phyloP scores from a whole-genome alignment of 2,329 filamentous ascomycete genomes.

The Pestalotiopsis sp. region DNA sequence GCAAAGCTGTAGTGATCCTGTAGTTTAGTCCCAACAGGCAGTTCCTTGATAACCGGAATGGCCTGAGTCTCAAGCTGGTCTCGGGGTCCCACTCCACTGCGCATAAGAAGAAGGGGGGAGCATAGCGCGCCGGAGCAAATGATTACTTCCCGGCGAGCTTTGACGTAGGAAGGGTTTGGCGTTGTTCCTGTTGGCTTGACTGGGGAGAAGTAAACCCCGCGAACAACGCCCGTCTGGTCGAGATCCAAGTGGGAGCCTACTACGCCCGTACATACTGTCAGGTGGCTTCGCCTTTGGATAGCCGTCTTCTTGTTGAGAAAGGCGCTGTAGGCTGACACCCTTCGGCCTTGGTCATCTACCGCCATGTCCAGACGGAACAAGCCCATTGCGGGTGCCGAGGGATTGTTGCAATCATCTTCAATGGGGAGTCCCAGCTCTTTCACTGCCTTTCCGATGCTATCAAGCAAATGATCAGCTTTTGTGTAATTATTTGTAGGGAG shows the following conservation, averaged over 20 bases:
- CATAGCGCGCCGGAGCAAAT: conserved; percentile 31
- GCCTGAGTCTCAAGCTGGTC: conserved; percentile 19
- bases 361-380: conserved; percentile 31
- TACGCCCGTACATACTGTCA: conserved; percentile 33
- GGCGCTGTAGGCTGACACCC: conserved; percentile 28
- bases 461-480: conserved; percentile 17
- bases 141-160: conserved; percentile 25
- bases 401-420: conserved; percentile 29
- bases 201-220: conserved; percentile 27
- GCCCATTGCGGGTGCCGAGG: conserved; percentile 28
- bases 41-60: conserved; percentile 26
- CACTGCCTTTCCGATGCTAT: conserved; percentile 12
- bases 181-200: conserved; percentile 26
- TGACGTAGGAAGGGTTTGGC: neutral
- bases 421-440: conserved; percentile 28
- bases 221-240: conserved; percentile 21
- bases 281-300: conserved; percentile 10
- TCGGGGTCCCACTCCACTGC: conserved; percentile 35
- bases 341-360: conserved; percentile 24
- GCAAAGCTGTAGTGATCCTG: conserved; percentile 31
- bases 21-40: conserved; percentile 30
- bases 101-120: conserved; percentile 33
- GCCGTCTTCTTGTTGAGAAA: conserved; percentile 28
- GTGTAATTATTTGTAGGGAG: conserved; percentile 23
- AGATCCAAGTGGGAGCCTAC: conserved; percentile 30